phyloP scores from a whole-genome alignment of 805 yeast genomes.

The Naumovozyma castellii region DNA sequence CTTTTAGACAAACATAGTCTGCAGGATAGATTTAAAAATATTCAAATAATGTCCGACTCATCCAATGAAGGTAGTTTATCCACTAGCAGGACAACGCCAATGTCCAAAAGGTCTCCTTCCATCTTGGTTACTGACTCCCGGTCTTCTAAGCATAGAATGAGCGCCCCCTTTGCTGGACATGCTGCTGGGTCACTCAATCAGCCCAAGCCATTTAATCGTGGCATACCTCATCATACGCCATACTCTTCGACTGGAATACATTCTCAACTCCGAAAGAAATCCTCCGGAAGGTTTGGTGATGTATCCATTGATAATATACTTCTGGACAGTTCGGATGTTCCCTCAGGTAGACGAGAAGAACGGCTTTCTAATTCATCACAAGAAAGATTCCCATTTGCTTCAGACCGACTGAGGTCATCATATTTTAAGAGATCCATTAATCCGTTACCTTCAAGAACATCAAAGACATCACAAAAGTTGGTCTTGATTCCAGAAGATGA shows the following conservation, averaged over 20 bases:
- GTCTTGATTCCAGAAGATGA: constrained; percentile 66
- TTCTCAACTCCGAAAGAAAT: not conserved
- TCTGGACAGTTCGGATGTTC: constrained; percentile 75
- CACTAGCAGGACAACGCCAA: not conserved
- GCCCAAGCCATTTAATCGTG: not conserved
- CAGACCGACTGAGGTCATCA: constrained; percentile 11
- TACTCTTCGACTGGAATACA: not conserved
- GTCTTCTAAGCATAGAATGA: constrained; percentile 39
- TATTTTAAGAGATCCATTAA: constrained; percentile 19
- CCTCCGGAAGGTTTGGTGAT: constrained; percentile 47
- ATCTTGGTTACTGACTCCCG: constrained; percentile 88
- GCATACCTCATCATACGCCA: not conserved
- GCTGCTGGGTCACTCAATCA: constrained; percentile 24
- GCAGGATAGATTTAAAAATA: too few species aligned
- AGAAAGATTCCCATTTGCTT: constrained; percentile 11
- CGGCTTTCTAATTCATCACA: constrained; percentile 32
- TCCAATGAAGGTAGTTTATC: not conserved
- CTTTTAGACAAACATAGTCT: too few species aligned
- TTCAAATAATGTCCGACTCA: not conserved
- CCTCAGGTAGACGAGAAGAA: constrained; percentile 52
- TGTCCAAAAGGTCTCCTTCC: constrained; percentile 78
- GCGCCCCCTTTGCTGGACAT: constrained; percentile 73
- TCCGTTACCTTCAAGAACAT: constrained; percentile 51
- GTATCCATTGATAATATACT: constrained; percentile 75
- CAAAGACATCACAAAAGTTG: constrained; percentile 76